These are phyloP conservation scores for Nakazawaea anatomiae DNA, from an alignment of 805 yeast genomes.

Conservation along the genomic window DNA sequence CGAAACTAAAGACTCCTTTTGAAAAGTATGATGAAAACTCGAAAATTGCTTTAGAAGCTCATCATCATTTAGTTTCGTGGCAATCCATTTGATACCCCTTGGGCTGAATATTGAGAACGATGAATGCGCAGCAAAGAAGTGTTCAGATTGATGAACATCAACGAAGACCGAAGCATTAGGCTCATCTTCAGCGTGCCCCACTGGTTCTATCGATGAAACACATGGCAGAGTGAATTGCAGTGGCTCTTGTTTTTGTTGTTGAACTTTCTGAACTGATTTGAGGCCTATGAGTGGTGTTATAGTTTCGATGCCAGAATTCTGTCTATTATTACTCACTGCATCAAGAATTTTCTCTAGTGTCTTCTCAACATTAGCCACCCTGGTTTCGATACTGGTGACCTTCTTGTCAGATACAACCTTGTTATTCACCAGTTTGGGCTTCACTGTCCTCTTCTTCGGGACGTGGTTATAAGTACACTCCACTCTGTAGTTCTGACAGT, in stretches of 20 bases:
- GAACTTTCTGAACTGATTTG: background rate
- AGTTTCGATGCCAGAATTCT: background rate
- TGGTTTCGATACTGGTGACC: background rate
- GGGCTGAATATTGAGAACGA: conserved; percentile 34
- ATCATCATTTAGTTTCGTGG: conserved; percentile 14
- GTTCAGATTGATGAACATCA: background rate
- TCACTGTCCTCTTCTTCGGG: conserved; percentile 21
- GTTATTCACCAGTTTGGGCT: background rate
- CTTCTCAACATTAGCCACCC: conserved; percentile 2
- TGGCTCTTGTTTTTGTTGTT: background rate
- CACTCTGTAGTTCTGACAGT: conserved; percentile 28
- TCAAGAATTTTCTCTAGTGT: background rate
- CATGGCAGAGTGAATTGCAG: background rate
- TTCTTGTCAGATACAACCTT: background rate
- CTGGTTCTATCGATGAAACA: background rate
- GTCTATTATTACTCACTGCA: background rate
- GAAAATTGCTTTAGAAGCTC: conserved; percentile 18
- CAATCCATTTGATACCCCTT: conserved; percentile 35
- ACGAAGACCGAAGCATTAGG: background rate
- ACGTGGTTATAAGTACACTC: conserved; percentile 30
- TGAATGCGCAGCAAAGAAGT: conserved; percentile 17
- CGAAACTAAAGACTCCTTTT: conserved; percentile 15
- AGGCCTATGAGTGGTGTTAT: background rate
- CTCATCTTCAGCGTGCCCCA: conserved; percentile 1
- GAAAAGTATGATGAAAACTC: conserved; percentile 15